A percentile compares a stretch with the other conserved stretches of the same genome.
Conservation (phyloP, 1,284 basidiomycete species). For the Cutaneotrichosporon daszewskae region DNA sequence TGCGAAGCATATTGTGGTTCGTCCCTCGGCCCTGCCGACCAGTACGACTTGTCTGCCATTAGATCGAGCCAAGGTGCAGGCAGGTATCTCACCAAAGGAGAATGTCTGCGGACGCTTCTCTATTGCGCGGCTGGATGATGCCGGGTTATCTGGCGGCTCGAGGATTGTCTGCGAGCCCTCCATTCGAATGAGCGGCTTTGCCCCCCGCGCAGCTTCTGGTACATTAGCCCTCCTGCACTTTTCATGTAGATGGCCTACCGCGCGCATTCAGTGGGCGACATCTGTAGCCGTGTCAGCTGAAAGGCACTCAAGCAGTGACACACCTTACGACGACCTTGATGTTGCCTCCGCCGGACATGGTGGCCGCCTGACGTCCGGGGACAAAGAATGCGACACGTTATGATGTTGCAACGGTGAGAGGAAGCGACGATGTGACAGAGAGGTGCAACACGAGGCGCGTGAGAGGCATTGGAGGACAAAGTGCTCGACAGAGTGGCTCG, state of each 20-base stretch:
- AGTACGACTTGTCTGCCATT: conserved; percentile 76
- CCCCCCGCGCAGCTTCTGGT: conserved; percentile 80
- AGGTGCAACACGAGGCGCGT: too few relatives aligned
- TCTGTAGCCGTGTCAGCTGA: conserved; percentile 47
- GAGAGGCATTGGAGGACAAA: too few relatives aligned
- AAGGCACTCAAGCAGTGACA: neutral
- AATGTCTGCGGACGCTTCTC: conserved; percentile 85
- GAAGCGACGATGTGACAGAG: too few relatives aligned
- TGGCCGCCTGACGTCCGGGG: too few relatives aligned
- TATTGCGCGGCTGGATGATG: conserved; percentile 55
- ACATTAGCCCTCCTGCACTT: conserved; percentile 4
- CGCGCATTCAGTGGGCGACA: conserved; percentile 89
- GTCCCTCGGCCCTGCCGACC: conserved; percentile 82
- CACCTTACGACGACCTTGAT: conserved; percentile 82
- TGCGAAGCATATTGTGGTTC: conserved; percentile 86
- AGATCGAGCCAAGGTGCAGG: neutral
- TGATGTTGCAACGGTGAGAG: too few relatives aligned
- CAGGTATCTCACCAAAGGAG: conserved; percentile 56
- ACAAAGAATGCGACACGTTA: too few relatives aligned
- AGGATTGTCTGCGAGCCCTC: conserved; percentile 82
- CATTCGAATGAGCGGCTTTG: conserved; percentile 88
- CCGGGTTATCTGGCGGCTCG: conserved; percentile 66
- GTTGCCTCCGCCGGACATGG: conserved; percentile 60
- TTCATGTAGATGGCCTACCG: conserved; percentile 55
- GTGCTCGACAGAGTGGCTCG: too few relatives aligned